Evolutionary conservation across 345 rosid genomes (phyloP), one percentile per base, ranked within the genome.

Genomic region (Boechera divaricarpa): DNA sequence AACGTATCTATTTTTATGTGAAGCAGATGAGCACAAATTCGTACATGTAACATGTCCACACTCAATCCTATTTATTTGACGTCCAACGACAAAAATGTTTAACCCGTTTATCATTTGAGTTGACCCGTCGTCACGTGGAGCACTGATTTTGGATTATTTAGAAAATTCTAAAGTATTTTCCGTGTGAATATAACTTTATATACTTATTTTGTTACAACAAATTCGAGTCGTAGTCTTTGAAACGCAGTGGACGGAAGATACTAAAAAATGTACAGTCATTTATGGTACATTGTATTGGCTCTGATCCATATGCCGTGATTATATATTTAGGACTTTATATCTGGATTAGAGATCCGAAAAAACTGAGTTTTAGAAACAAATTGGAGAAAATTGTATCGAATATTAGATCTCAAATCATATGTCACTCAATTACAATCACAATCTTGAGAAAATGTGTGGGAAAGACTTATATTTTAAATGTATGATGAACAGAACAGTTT

Each of bases 21-120:
- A 70, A 58, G 31, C 5, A 35, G 47, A 60, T 13, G 21, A 33
- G 15, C 31, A 49, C 16, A 60, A 28, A 51, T 36, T 5, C 41
- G 32, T 29, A 31, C 63, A 28, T 63, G 77, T 64, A 16, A 31
- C 63, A 28, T 63, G 77, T 64, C 56, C 64, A 42, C 56, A 73
- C 48, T 32, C 16, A 38, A 9, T 21, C 42, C 5, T 32, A 10
- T 58, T 58, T 38, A 16, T 58, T 26, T 41, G 45, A 51, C 38
- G 1, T 59, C 73, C 69, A 61, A 68, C 54, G 63, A 67, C 63
- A 44, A 60, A 67, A 60, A 51, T 21, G 54, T 16, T 59, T 68
- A 59, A 36, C 61, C n/a, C 54, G 74, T 36, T 59, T 35, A 9
- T 35, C 31, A n/a, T 38, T 38, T 39, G 54, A 39, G 61, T 49